phyloP scores from a whole-genome alignment of 306 rosid species.

The Casuarina equisetifolia region DNA sequence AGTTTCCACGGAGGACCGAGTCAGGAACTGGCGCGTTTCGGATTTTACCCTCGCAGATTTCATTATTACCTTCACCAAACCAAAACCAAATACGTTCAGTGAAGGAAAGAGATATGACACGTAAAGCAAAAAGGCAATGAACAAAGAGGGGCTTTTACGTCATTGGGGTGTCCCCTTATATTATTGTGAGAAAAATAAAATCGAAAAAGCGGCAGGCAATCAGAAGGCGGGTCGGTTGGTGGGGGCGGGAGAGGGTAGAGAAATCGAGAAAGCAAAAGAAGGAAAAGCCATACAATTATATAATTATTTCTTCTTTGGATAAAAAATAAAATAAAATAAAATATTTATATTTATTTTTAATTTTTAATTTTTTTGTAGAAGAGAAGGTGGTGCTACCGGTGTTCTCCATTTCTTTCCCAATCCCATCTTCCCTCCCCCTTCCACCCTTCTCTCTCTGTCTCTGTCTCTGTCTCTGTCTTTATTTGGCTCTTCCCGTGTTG shows the following conservation, averaged over 20 bases:
- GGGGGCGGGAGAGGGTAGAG: slow-evolving; percentile 39
- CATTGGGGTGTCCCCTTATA: not conserved
- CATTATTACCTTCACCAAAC: not conserved
- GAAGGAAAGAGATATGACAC: not conserved
- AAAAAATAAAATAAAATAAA: not conserved
- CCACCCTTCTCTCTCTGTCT: slow-evolving; percentile 13
- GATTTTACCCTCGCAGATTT: not conserved
- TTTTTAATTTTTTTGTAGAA: slow-evolving; percentile 22
- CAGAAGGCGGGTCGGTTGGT: slow-evolving; percentile 42
- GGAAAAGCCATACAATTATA: slow-evolving; percentile 21
- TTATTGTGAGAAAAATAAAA: not conserved
- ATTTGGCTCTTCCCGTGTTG: too few relatives aligned
- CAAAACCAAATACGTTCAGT: slow-evolving; percentile 3
- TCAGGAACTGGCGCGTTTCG: not conserved
- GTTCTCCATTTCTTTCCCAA: slow-evolving; percentile 39
- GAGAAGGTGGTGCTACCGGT: slow-evolving; percentile 53
- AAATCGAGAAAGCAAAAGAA: slow-evolving; percentile 33
- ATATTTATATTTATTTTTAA: too few relatives aligned
- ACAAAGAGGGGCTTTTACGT: not conserved
- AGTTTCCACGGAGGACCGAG: not conserved
- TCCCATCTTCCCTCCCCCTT: slow-evolving; percentile 9
- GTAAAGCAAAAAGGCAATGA: not conserved
- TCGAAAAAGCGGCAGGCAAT: slow-evolving; percentile 19
- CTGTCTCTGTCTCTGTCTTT: not conserved
- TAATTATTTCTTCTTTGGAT: slow-evolving; percentile 2